Percentiles rank a stretch among this genome's conserved stretches.
phyloP scores from a whole-genome alignment of 768 basidiomycete species.

The Crassisporium funariophilum region DNA sequence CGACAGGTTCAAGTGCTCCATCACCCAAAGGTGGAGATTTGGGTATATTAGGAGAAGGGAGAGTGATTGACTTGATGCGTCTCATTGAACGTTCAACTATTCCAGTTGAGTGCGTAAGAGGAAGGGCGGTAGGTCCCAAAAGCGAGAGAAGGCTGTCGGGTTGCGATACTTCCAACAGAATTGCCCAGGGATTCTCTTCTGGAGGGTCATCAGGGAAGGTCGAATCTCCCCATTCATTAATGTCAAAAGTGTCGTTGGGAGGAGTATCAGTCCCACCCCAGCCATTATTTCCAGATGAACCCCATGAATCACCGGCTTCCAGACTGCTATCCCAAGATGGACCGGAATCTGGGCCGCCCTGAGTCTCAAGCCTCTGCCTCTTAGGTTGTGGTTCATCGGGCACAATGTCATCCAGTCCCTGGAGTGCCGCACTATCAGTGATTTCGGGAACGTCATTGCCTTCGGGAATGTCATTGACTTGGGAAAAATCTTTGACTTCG shows the following conservation, averaged over 20 bases:
- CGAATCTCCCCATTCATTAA: no score
- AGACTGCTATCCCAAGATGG: constrained; percentile 5
- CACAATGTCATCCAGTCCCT: constrained; percentile 5
- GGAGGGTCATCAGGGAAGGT: no score
- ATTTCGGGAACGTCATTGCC: no score
- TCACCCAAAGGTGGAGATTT: constrained; percentile 26
- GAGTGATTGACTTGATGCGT: constrained; percentile 50
- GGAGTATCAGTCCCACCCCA: no score
- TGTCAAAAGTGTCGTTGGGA: no score
- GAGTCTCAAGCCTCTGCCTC: not conserved
- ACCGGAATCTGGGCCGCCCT: not conserved
- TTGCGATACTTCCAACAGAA: constrained; percentile 6
- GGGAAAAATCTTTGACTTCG: constrained; percentile 6
- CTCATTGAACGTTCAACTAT: constrained; percentile 69
- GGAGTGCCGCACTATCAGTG: no score
- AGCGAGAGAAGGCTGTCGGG: constrained; percentile 23
- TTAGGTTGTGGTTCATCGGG: not conserved
- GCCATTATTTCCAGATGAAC: not conserved
- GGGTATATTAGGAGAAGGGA: constrained; percentile 29
- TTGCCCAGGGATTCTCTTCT: not conserved
- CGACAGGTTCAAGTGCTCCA: constrained; percentile 14
- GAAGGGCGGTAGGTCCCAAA: constrained; percentile 58
- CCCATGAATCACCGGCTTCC: constrained; percentile 3
- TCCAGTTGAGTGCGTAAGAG: constrained; percentile 64
- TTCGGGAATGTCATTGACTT: no score